Conservation (phyloP, 306 rosid genomes). For the Carpinus fangiana region DNA sequence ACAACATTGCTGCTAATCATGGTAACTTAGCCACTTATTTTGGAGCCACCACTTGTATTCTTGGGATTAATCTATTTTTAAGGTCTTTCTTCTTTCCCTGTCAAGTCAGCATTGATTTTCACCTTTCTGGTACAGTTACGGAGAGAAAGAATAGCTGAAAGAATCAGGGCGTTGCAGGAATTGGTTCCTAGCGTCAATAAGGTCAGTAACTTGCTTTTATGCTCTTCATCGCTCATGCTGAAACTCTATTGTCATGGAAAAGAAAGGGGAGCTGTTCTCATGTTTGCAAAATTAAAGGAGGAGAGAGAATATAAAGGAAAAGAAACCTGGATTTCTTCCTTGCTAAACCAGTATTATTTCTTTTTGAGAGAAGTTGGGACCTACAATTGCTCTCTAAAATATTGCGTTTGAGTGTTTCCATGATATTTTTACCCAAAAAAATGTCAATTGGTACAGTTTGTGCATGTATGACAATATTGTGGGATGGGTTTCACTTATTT, state of each 20-base stretch:
- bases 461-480: not conserved
- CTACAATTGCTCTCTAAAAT: not conserved
- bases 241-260: not conserved
- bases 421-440: no score
- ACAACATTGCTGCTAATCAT: constrained; percentile 14
- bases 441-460: not conserved
- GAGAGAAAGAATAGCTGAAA: constrained; percentile 96
- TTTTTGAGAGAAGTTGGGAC: not conserved
- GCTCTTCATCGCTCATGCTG: not conserved
- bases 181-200: constrained; percentile 95
- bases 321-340: not conserved
- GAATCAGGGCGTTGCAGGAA: constrained; percentile 96
- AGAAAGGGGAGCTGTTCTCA: not conserved
- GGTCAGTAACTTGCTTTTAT: constrained; percentile 43
- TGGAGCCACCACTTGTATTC: constrained; percentile 11
- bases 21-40: constrained; percentile 8
- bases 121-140: constrained; percentile 63
- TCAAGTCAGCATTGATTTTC: constrained; percentile 5
- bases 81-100: not conserved
- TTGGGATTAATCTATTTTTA: not conserved
- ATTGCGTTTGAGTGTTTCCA: not conserved
- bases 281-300: not conserved
- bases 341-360: not conserved
- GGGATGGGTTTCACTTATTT: not conserved
- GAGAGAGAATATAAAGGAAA: not conserved